Base-by-base conservation (phyloP, 108 stramenopile species). In the Cyclotella choctawhatcheeana region DNA sequence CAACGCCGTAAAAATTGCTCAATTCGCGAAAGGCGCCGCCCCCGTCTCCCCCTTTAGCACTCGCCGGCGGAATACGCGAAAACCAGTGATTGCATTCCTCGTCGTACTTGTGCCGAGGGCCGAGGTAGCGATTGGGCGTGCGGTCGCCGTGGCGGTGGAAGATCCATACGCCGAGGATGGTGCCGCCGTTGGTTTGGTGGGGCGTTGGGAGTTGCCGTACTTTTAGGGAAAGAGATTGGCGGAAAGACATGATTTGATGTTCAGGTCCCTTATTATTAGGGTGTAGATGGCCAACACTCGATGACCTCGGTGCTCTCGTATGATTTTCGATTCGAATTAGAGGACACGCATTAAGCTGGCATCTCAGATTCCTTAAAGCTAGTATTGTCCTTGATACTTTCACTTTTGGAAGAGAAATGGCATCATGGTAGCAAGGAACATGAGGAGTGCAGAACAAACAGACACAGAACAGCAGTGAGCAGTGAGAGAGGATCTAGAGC, bases 61-160 rank as follows among this genome's bases (percentile, higher is more conserved):
- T 44, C 14, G 6, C 10, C 40, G 59, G 59, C 3, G 89, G 89
- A 14, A 91, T 69, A 10, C 82, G 76, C 18, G 67, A 62, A 44
- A 48, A 43, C 91, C 92, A 90, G 78, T 87, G 87, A 20, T 51
- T 45, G 37, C 77, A 45, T 67, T 91, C 90, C 40, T 59, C 75
- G 5, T 74, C 58, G n/a, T 52, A 52, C 14, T 71, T 34, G n/a
- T 77, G 62, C 0, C 60, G 58, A 6, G 77, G 58, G 20, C 77
- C 80, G 1, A 90, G 62, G 37, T 79, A 73, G 14, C 86, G 77
- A 56, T 80, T 69, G 21, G 92, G 92, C 1, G 87, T 69, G 22
- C 92, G 60, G 74, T 93, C 92, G 22, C 92, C 92, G 73, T 93
- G 92, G 17, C 92, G 84, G 50, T 75, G 76, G 73, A 93, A 93